These are phyloP conservation scores for Metschnikowia gelsemii DNA, from an alignment of 805 yeast genomes.

Conservation along the genomic window DNA sequence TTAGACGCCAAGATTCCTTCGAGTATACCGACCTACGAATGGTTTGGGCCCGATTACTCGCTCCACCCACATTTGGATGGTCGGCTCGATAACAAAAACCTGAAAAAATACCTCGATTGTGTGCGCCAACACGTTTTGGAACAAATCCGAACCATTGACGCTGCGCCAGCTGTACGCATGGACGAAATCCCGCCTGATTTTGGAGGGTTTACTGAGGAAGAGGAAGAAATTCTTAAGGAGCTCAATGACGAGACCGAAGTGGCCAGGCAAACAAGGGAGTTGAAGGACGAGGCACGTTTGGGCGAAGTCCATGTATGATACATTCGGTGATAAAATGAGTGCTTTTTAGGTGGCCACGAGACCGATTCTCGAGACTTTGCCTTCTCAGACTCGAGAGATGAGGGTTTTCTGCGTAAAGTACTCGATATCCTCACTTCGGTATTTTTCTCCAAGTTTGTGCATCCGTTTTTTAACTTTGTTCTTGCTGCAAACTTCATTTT, in stretches of 20 bases:
- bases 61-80: conserved; percentile 69
- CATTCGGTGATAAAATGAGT: background rate
- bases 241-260: conserved; percentile 33
- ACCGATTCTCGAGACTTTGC: too few species aligned
- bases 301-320: conserved; percentile 21
- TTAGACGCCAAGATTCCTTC: conserved; percentile 54
- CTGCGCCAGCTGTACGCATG: conserved; percentile 95
- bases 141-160: conserved; percentile 74
- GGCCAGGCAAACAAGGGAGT: conserved; percentile 11
- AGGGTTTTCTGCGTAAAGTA: too few species aligned
- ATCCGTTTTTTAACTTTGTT: too few species aligned
- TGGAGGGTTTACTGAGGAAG: conserved; percentile 44
- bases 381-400: too few species aligned
- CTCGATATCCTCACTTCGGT: too few species aligned
- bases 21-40: conserved; percentile 69
- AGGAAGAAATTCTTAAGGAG: conserved; percentile 38
- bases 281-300: conserved; percentile 31
- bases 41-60: conserved; percentile 89
- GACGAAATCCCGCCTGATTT: conserved; percentile 77
- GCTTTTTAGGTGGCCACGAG: too few species aligned
- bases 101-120: conserved; percentile 78
- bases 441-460: too few species aligned
- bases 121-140: conserved; percentile 74
- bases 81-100: conserved; percentile 74
- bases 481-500: too few species aligned